These are phyloP conservation scores for Hygrophorus pudorinus DNA, from an alignment of 768 basidiomycete species.

Conservation along the genomic window DNA sequence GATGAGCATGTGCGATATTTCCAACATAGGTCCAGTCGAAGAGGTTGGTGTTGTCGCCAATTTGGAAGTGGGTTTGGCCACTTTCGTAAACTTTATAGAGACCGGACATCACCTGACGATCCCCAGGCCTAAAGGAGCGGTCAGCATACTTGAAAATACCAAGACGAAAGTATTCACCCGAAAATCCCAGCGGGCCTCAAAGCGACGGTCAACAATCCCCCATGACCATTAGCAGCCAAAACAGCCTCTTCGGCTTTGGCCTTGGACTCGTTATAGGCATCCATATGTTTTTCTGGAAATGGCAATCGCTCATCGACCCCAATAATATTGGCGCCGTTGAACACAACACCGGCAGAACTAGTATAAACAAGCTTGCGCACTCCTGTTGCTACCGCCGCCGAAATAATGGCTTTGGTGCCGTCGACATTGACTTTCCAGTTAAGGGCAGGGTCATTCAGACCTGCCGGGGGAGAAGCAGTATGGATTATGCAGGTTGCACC, in stretches of 20 bases:
- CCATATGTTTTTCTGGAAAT: slow-evolving; percentile 63
- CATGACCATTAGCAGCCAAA: slow-evolving; percentile 77
- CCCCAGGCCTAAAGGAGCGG: slow-evolving; percentile 59
- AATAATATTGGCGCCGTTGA: slow-evolving; percentile 71
- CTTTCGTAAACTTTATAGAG: slow-evolving; percentile 70
- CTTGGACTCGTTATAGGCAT: slow-evolving; percentile 94
- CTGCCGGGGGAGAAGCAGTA: slow-evolving; percentile 79
- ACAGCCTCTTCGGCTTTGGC: slow-evolving; percentile 79
- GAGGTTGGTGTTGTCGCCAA: slow-evolving; percentile 88
- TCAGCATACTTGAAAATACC: neutral
- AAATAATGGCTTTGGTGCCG: slow-evolving; percentile 79
- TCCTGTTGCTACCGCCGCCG: slow-evolving; percentile 60
- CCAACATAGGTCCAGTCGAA: slow-evolving; percentile 97
- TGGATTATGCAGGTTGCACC: slow-evolving; percentile 89
- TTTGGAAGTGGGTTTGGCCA: slow-evolving; percentile 84
- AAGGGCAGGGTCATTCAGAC: slow-evolving; percentile 50
- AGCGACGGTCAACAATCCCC: slow-evolving; percentile 80
- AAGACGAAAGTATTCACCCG: slow-evolving; percentile 44
- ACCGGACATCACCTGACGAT: slow-evolving; percentile 78
- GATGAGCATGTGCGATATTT: slow-evolving; percentile 89
- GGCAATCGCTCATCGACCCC: slow-evolving; percentile 84
- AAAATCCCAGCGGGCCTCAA: slow-evolving; percentile 93
- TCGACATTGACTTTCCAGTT: slow-evolving; percentile 93
- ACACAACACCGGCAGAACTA: slow-evolving; percentile 85
- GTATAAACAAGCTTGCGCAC: slow-evolving; percentile 91